phyloP scores from a whole-genome alignment of 2,329 filamentous ascomycete species.

The Teratosphaeria epicoccoides region DNA sequence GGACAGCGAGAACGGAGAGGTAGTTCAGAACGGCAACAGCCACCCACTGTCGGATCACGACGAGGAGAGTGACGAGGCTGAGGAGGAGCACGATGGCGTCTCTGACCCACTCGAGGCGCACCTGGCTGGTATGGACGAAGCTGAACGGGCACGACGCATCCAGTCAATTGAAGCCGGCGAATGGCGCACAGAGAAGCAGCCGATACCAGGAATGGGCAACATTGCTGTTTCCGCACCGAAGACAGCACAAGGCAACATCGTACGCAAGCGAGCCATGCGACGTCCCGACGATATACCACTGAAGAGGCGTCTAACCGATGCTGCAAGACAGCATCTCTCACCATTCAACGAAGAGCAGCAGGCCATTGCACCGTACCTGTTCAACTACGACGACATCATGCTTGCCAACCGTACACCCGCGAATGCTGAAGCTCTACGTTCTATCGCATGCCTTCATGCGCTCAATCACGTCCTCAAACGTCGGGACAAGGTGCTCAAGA shows the following conservation, averaged over 20 bases:
- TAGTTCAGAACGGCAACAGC: slow-evolving; percentile 36
- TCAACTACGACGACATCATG: slow-evolving; percentile 72
- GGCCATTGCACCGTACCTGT: slow-evolving; percentile 59
- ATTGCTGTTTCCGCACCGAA: slow-evolving; percentile 12
- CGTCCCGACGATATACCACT: slow-evolving; percentile 42
- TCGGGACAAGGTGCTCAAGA: slow-evolving; percentile 81
- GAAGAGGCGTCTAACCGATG: slow-evolving; percentile 57
- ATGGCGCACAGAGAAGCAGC: slow-evolving; percentile 32
- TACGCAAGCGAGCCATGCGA: slow-evolving; percentile 5
- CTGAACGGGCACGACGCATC: slow-evolving; percentile 43
- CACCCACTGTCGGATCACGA: slow-evolving; percentile 14
- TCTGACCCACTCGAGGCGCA: slow-evolving; percentile 71
- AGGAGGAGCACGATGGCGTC: slow-evolving; percentile 17
- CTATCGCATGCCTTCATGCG: slow-evolving; percentile 68
- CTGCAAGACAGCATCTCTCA: slow-evolving; percentile 43
- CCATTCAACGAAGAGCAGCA: slow-evolving; percentile 54
- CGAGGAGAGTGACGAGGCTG: slow-evolving; percentile 9
- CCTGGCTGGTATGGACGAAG: slow-evolving; percentile 59
- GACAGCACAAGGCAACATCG: slow-evolving; percentile 3
- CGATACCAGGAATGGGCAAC: slow-evolving; percentile 4
- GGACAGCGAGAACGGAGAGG: slow-evolving; percentile 39
- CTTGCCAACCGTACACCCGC: slow-evolving; percentile 60
- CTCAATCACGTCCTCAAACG: slow-evolving; percentile 93
- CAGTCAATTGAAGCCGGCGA: slow-evolving; percentile 37
- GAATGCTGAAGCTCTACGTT: slow-evolving; percentile 59